Evolutionary conservation across 2,329 filamentous ascomycete species (phyloP).

Genomic region (Aspergillus niger): DNA sequence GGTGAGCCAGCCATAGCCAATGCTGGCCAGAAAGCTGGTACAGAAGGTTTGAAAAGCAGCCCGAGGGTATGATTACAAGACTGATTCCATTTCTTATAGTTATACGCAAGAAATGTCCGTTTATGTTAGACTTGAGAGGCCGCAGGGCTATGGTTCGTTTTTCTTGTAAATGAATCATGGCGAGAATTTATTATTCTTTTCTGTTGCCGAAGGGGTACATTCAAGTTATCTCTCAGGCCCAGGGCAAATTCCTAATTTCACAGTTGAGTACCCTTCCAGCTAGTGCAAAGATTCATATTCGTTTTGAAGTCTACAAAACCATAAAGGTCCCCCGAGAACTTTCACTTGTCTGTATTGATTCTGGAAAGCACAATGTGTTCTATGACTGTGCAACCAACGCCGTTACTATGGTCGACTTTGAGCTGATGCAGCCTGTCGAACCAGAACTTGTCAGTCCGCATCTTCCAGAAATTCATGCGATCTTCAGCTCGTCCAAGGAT

Average conservation of each 20-base stretch:
- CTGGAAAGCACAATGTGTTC: conserved; percentile 6
- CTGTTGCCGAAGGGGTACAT: conserved; percentile 10
- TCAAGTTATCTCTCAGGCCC: not conserved
- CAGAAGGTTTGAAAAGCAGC: no score
- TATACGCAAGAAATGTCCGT: no score
- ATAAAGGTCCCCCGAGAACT: not conserved
- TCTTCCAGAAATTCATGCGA: conserved; percentile 5
- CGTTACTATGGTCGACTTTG: conserved; percentile 12
- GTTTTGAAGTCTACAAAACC: not conserved
- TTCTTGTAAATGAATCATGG: not conserved
- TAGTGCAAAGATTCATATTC: not conserved
- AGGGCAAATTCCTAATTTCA: not conserved
- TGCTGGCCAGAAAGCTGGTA: no score
- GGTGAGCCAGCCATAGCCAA: no score
- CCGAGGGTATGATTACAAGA: no score
- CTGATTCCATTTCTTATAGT: no score
- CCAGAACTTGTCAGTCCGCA: not conserved
- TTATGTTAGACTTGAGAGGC: no score
- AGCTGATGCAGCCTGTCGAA: conserved; percentile 1
- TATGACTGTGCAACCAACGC: not conserved
- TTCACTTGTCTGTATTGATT: not conserved
- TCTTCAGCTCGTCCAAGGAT: not conserved
- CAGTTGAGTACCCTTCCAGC: conserved; percentile 4
- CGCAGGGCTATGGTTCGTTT: no score
- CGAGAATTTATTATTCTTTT: conserved; percentile 8